Conservation (phyloP, 495 filamentous ascomycete genomes). For the Articulospora tetracladia region DNA sequence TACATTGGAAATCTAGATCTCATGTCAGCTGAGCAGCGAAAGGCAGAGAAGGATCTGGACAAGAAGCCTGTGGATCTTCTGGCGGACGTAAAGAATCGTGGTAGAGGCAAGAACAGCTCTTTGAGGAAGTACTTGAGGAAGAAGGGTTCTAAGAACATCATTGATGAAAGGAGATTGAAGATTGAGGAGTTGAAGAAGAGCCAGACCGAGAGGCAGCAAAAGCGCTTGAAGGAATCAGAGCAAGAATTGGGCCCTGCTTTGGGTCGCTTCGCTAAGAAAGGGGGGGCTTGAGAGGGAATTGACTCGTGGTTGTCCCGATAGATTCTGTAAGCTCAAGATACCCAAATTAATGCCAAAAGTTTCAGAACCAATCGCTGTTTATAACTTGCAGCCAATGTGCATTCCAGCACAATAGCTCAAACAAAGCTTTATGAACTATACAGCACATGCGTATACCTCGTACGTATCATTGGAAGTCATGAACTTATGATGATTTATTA, state of each 20-base stretch:
- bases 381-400: too few species aligned
- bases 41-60: constrained; percentile 73
- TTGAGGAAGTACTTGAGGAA: constrained; percentile 85
- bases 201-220: constrained; percentile 56
- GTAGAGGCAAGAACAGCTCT: constrained; percentile 87
- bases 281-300: background rate
- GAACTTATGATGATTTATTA: too few species aligned
- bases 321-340: too few species aligned
- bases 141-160: constrained; percentile 83
- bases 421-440: too few species aligned
- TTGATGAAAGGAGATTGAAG: constrained; percentile 78
- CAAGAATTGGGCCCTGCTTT: constrained; percentile 69
- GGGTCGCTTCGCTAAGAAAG: constrained; percentile 60
- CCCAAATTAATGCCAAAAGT: too few species aligned
- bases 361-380: too few species aligned
- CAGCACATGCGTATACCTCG: too few species aligned
- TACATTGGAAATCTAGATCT: constrained; percentile 84
- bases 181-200: constrained; percentile 65
- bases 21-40: constrained; percentile 65
- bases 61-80: constrained; percentile 64
- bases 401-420: too few species aligned
- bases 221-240: constrained; percentile 56
- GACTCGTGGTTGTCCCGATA: too few species aligned
- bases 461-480: too few species aligned
- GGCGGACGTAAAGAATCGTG: constrained; percentile 63